phyloP scores from a whole-genome alignment of 1,284 basidiomycete genomes.

The Polyporus tsugae region DNA sequence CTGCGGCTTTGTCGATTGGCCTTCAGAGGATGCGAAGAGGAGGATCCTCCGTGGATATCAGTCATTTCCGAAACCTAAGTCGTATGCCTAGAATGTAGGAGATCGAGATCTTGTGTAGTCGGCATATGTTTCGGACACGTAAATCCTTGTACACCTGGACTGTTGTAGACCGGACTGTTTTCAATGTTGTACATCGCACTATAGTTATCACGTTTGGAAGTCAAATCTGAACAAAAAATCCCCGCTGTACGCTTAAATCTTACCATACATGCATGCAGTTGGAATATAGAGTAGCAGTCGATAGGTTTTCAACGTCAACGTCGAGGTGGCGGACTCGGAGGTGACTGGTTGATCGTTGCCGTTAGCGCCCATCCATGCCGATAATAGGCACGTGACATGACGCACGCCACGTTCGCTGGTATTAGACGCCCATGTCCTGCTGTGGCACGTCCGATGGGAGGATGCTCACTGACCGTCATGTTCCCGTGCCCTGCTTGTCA shows the following conservation, averaged over 20 bases:
- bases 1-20: conserved; percentile 34
- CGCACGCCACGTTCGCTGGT: conserved; percentile 32
- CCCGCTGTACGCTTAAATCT: not conserved
- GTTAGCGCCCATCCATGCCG: not conserved
- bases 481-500: conserved; percentile 3
- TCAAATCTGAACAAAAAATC: not conserved
- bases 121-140: not conserved
- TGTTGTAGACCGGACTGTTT: not conserved
- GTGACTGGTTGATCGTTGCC: too few relatives aligned
- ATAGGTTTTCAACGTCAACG: not conserved
- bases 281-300: not conserved
- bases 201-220: not conserved
- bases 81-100: not conserved
- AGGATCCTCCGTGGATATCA: conserved; percentile 31
- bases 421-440: too few relatives aligned
- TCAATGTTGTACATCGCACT: not conserved
- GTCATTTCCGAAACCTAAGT: conserved; percentile 19
- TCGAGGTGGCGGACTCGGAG: too few relatives aligned
- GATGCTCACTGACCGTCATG: conserved; percentile 15
- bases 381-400: conserved; percentile 18
- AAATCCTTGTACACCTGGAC: not conserved
- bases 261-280: not conserved
- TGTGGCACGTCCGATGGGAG: too few relatives aligned
- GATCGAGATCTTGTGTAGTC: not conserved
- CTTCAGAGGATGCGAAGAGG: conserved; percentile 34